Percentiles rank a stretch among this genome's conserved stretches.
phyloP scores from a whole-genome alignment of 768 basidiomycete species.

The Phallus indusiatus region DNA sequence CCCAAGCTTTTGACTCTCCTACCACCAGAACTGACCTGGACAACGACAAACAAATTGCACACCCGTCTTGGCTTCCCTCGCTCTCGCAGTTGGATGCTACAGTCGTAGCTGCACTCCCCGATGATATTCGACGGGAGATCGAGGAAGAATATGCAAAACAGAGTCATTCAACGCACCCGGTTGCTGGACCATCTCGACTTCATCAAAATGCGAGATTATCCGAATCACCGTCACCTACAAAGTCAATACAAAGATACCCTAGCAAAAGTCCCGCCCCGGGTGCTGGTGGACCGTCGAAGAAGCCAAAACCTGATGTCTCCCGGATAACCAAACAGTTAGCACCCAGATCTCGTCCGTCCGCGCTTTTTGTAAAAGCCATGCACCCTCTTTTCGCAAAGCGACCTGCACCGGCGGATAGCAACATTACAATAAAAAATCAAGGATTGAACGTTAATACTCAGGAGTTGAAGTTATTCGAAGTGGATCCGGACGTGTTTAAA shows the following conservation, averaged over 20 bases:
- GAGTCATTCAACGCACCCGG: neutral
- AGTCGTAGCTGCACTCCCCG: slow-evolving; percentile 63
- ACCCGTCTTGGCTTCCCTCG: slow-evolving; percentile 37
- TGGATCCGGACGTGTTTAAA: slow-evolving; percentile 67
- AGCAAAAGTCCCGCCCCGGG: neutral
- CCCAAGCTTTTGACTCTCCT: neutral
- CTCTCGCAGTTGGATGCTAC: slow-evolving; percentile 68
- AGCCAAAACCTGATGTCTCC: slow-evolving; percentile 21
- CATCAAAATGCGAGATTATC: neutral
- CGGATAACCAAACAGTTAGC: slow-evolving; percentile 58
- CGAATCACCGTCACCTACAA: neutral
- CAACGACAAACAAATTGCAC: slow-evolving; percentile 1
- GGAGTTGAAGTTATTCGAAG: slow-evolving; percentile 53
- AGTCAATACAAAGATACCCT: neutral
- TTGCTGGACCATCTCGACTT: slow-evolving; percentile 2
- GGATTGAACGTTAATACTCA: slow-evolving; percentile 38
- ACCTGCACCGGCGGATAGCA: slow-evolving; percentile 9
- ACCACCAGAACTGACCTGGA: neutral
- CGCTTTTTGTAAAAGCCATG: slow-evolving; percentile 24
- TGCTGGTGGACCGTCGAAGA: slow-evolving; percentile 8
- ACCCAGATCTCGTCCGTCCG: slow-evolving; percentile 37
- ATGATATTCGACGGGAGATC: slow-evolving; percentile 59
- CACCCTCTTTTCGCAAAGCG: slow-evolving; percentile 30
- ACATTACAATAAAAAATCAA: slow-evolving; percentile 10
- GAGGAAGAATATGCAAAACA: slow-evolving; percentile 43